Conservation (phyloP, 2,329 filamentous ascomycete genomes). For the Scedosporium apiospermum region DNA sequence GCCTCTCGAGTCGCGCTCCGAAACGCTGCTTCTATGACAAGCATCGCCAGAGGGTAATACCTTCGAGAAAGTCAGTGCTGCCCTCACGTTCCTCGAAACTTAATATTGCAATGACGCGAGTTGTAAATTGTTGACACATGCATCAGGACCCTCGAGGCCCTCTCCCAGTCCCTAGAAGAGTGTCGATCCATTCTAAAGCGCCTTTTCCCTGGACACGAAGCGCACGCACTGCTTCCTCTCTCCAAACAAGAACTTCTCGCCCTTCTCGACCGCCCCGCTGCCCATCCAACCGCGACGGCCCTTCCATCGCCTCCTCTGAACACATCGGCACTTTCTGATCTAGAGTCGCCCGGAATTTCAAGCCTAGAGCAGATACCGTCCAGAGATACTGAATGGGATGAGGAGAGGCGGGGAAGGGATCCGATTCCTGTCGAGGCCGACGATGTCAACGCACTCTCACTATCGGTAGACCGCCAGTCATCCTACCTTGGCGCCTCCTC, state of each 20-base stretch:
- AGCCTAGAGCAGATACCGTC: slow-evolving; percentile 60
- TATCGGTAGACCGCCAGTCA: slow-evolving; percentile 45
- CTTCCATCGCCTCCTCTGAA: slow-evolving; percentile 46
- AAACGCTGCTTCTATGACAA: slow-evolving; percentile 76
- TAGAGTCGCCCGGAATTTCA: slow-evolving; percentile 38
- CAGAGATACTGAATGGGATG: slow-evolving; percentile 57
- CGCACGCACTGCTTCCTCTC: slow-evolving; percentile 40
- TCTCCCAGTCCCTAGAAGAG: slow-evolving; percentile 57
- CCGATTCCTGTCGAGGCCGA: slow-evolving; percentile 56
- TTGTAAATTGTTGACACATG: not conserved
- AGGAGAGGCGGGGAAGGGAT: slow-evolving; percentile 45
- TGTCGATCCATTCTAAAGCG: slow-evolving; percentile 53
- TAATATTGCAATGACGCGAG: too few species aligned
- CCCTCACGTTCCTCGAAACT: not conserved
- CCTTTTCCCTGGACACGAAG: slow-evolving; percentile 49
- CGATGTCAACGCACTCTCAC: slow-evolving; percentile 44
- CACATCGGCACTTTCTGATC: slow-evolving; percentile 36
- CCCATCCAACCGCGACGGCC: slow-evolving; percentile 27
- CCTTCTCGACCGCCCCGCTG: slow-evolving; percentile 38
- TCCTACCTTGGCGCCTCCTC: slow-evolving; percentile 67
- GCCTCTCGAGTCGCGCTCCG: slow-evolving; percentile 69
- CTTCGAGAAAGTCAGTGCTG: slow-evolving; percentile 60
- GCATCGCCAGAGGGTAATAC: slow-evolving; percentile 65
- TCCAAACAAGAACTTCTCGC: slow-evolving; percentile 50
- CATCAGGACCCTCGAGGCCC: slow-evolving; percentile 46